These are phyloP conservation scores for Penicillium olsonii DNA, from an alignment of 2,329 filamentous ascomycete genomes.

Conservation along the genomic window DNA sequence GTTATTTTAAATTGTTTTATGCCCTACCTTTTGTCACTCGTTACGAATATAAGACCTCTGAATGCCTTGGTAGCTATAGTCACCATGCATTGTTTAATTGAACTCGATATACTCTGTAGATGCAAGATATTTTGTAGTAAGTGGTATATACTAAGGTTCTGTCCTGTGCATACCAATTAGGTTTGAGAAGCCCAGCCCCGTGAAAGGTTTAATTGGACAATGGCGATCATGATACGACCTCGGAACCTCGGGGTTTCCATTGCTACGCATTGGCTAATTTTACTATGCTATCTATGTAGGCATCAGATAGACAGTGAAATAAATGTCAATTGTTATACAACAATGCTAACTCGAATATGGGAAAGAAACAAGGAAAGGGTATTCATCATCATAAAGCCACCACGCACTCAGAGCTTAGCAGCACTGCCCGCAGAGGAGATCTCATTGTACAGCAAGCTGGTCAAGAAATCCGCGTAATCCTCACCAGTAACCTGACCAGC, in stretches of 20 bases:
- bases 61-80: neutral
- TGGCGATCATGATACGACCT: no score
- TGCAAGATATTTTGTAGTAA: no score
- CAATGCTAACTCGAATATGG: conserved; percentile 22
- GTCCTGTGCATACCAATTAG: neutral
- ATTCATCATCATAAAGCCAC: conserved; percentile 30
- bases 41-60: neutral
- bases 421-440: conserved; percentile 63
- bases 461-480: conserved; percentile 97
- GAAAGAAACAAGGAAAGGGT: conserved; percentile 21
- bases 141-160: no score
- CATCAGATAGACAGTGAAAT: no score
- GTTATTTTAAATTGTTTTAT: neutral
- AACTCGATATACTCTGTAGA: no score
- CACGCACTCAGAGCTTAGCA: conserved; percentile 60
- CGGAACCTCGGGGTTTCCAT: no score
- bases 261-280: no score
- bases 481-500: conserved; percentile 90
- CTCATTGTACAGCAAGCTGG: conserved; percentile 71
- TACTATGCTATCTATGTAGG: no score
- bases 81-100: no score
- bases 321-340: conserved; percentile 22
- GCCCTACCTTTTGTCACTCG: neutral
- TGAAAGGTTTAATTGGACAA: neutral
- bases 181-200: neutral